These are phyloP conservation scores for Mycena venus DNA, from an alignment of 768 basidiomycete genomes.

Conservation along the genomic window DNA sequence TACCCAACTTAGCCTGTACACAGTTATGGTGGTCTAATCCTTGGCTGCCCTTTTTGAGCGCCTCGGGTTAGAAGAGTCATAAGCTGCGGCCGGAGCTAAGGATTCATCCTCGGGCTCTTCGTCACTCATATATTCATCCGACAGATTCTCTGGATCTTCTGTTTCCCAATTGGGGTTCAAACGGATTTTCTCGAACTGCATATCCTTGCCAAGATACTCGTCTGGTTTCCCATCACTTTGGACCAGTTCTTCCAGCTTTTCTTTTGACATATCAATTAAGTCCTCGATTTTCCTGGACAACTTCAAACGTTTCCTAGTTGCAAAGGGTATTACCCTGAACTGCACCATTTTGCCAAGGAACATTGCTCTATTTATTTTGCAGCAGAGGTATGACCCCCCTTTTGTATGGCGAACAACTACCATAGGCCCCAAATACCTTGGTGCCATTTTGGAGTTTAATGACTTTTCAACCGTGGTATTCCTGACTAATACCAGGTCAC, in stretches of 20 bases:
- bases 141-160: too few relatives aligned
- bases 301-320: neutral
- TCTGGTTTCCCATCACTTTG: neutral
- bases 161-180: neutral
- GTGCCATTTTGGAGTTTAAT: slow-evolving; percentile 32
- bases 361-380: slow-evolving; percentile 6
- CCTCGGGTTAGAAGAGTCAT: too few relatives aligned
- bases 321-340: slow-evolving; percentile 35
- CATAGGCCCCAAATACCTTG: slow-evolving; percentile 47
- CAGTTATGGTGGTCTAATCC: too few relatives aligned
- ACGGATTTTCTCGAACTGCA: neutral
- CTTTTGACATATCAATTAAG: neutral
- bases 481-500: slow-evolving; percentile 46
- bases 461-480: slow-evolving; percentile 47
- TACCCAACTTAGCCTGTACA: too few relatives aligned
- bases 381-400: slow-evolving; percentile 40
- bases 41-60: too few relatives aligned
- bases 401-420: slow-evolving; percentile 42
- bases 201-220: neutral
- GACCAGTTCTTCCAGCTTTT: neutral
- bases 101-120: too few relatives aligned
- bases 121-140: too few relatives aligned
- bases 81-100: too few relatives aligned
- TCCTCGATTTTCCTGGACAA: neutral
- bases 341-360: neutral